Percentiles rank a stretch among this genome's conserved stretches.
Evolutionary conservation across 805 yeast genomes (phyloP).

Genomic region (Candida taoyuanica): DNA sequence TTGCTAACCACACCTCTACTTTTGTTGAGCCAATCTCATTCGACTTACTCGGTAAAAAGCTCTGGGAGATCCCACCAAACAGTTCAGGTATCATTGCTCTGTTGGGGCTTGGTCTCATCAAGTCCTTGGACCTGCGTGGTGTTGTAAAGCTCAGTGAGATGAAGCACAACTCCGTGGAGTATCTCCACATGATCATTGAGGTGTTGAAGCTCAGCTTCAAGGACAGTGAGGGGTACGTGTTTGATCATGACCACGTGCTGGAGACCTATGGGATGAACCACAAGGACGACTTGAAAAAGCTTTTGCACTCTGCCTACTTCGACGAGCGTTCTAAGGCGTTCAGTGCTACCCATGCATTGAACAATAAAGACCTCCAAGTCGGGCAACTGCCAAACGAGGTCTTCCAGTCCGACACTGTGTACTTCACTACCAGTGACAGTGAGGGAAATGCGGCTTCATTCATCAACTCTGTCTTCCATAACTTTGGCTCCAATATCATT

Average conservation of each 20-base stretch:
- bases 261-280: constrained; percentile 30
- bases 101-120: constrained; percentile 62
- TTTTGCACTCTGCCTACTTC: constrained; percentile 48
- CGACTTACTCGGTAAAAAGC: constrained; percentile 46
- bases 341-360: constrained; percentile 34
- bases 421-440: constrained; percentile 57
- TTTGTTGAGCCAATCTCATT: constrained; percentile 60
- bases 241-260: constrained; percentile 48
- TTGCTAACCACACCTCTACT: constrained; percentile 52
- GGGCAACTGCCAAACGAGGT: constrained; percentile 53
- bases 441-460: constrained; percentile 80
- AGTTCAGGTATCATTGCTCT: constrained; percentile 79
- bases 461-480: constrained; percentile 66
- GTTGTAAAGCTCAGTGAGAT: constrained; percentile 38
- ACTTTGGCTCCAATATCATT: constrained; percentile 67
- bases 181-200: constrained; percentile 66
- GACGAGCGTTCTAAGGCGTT: constrained; percentile 45
- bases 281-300: constrained; percentile 22
- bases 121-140: constrained; percentile 44
- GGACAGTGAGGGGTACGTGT: constrained; percentile 70
- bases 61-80: constrained; percentile 85
- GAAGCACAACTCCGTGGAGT: constrained; percentile 65
- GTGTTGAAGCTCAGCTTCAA: constrained; percentile 66
- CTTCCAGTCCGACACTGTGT: constrained; percentile 65
- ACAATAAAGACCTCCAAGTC: constrained; percentile 38